Base-by-base conservation (phyloP, 192 early-diverging fungal species). In the Entomortierella beljakovae region DNA sequence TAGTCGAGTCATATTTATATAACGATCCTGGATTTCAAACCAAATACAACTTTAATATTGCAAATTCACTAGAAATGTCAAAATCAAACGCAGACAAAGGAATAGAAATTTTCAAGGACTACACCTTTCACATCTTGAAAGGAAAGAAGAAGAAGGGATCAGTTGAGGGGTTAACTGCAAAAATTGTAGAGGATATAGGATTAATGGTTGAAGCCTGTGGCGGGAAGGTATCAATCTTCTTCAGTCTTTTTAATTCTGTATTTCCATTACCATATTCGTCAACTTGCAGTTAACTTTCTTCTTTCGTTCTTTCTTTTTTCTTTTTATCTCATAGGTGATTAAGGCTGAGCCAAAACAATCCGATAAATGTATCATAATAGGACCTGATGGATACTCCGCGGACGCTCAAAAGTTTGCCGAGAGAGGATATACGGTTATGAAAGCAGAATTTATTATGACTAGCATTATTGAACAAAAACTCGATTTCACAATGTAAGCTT, bases 381-480 rank as follows among this genome's bases (percentile, higher is more conserved):
- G 70, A 11, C 59, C 68, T 10, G 51, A 56, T 26, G 29, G 4
- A 6, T 57, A 42, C 22, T 57, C 54, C 22, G 43, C 32, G 15
- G 38, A 4, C 15, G 50, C 54, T 13, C 54, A 63, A 49, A 7
- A 22, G 2, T 33, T 57, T 16, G 37, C 63, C 23, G n/a, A 33
- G 22, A 28, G 29, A 13, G 42, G 50, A 5, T 71, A 57, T 23
- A 52, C 26, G n/a, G 70, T 57, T 1, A 32, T 71, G 28, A 62
- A 40, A 2, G 18, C n/a, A 8, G 70, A 71, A 32, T 71, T 71
- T 38, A 63, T 71, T 8, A 38, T 62, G 59, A 48, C 35, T 23
- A 5, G 54, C 7, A 56, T 71, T 13, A 23, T 71, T 7, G 29
- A 63, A 15, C 70, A 71, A 38, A 15, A 48, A 15, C 2, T 54